phyloP scores from a whole-genome alignment of 2,329 filamentous ascomycete genomes.

The Colletotrichum australisinense region DNA sequence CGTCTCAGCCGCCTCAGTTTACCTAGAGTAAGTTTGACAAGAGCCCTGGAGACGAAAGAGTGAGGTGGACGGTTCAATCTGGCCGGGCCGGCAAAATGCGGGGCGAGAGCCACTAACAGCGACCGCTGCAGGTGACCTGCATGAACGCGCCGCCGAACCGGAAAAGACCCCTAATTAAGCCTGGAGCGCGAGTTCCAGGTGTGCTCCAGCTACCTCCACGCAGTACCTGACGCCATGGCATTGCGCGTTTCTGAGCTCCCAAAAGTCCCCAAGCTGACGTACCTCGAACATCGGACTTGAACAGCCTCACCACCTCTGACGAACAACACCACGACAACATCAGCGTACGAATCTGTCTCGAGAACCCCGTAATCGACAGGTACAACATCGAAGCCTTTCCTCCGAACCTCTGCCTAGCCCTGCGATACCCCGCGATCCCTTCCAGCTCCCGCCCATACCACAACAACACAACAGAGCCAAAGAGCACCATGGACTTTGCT shows the following conservation, averaged over 20 bases:
- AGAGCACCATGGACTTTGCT: constrained; percentile 84
- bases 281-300: constrained; percentile 4
- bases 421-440: background rate
- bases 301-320: background rate
- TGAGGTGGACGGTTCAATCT: background rate
- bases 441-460: background rate
- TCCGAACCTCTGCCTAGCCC: background rate
- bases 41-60: background rate
- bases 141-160: constrained; percentile 26
- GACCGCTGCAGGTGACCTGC: constrained; percentile 26
- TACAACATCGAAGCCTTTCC: background rate
- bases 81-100: constrained; percentile 4
- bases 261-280: constrained; percentile 25
- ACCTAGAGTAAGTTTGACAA: background rate
- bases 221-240: constrained; percentile 21
- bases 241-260: constrained; percentile 32
- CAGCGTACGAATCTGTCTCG: background rate
- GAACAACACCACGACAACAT: background rate
- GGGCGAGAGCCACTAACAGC: constrained; percentile 26
- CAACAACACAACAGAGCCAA: background rate
- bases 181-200: background rate
- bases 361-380: background rate
- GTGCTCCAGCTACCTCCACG: constrained; percentile 4
- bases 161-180: constrained; percentile 29
- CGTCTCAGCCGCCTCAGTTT: background rate